Evolutionary conservation across 2,329 filamentous ascomycete species (phyloP).

Genomic region (Huntiella savannae): DNA sequence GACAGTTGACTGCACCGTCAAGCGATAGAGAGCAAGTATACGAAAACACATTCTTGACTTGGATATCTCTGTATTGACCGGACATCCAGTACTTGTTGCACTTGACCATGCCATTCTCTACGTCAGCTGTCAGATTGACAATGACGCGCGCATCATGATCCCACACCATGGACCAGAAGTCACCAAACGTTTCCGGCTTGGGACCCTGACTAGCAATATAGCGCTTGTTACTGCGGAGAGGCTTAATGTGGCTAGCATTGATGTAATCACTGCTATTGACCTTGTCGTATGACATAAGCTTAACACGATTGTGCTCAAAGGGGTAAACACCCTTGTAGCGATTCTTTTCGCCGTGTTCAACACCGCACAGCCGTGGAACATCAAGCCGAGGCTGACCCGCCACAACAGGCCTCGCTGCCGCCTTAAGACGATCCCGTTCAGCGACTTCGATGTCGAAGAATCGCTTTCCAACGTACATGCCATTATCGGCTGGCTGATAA

Average conservation of each 20-base stretch:
- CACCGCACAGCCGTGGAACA: slow-evolving; percentile 52
- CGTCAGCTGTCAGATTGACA: slow-evolving; percentile 89
- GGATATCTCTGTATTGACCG: slow-evolving; percentile 58
- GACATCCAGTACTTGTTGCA: slow-evolving; percentile 86
- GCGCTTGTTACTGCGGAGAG: slow-evolving; percentile 64
- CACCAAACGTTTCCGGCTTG: slow-evolving; percentile 77
- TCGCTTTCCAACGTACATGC: slow-evolving; percentile 61
- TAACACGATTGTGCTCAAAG: slow-evolving; percentile 83
- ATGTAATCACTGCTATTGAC: slow-evolving; percentile 65
- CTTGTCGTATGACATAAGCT: slow-evolving; percentile 39
- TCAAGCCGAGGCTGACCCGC: slow-evolving; percentile 13
- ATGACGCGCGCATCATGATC: slow-evolving; percentile 89
- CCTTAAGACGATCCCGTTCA: slow-evolving; percentile 84
- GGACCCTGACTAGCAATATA: slow-evolving; percentile 96
- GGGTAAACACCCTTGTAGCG: slow-evolving; percentile 96
- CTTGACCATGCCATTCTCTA: slow-evolving; percentile 83
- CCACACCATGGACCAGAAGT: slow-evolving; percentile 97
- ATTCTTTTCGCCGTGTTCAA: slow-evolving; percentile 90
- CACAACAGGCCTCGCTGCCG: slow-evolving; percentile 40
- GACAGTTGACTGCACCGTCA: slow-evolving; percentile 15
- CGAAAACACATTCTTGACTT: slow-evolving; percentile 60
- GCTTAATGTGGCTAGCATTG: slow-evolving; percentile 75
- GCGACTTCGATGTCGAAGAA: slow-evolving; percentile 70
- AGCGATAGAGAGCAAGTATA: slow-evolving; percentile 64
- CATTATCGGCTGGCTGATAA: slow-evolving; percentile 47